phyloP scores from a whole-genome alignment of 495 filamentous ascomycete species.

The Penicillium cosmopolitanum region DNA sequence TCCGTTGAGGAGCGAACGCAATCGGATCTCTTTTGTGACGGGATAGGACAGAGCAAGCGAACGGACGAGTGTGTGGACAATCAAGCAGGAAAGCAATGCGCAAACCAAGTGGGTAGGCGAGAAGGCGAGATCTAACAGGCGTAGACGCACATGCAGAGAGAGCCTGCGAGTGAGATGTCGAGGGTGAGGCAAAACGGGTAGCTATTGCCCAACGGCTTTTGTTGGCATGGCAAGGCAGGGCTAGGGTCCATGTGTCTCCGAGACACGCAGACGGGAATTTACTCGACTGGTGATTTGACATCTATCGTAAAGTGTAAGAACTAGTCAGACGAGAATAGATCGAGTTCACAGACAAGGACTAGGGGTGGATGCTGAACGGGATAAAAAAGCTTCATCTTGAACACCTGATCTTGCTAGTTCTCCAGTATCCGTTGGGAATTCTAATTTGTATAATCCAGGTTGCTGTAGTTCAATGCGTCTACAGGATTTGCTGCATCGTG shows the following conservation, averaged over 20 bases:
- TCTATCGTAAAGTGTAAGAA: neutral
- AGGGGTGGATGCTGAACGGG: neutral
- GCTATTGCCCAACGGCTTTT: conserved; percentile 7
- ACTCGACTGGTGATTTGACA: conserved; percentile 1
- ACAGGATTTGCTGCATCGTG: conserved; percentile 9
- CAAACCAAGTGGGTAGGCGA: conserved; percentile 18
- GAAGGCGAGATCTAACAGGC: neutral
- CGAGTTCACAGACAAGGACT: neutral
- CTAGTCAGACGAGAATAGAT: conserved; percentile 7
- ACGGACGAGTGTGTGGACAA: conserved; percentile 21
- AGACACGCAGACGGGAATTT: conserved; percentile 12
- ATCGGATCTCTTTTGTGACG: conserved; percentile 21
- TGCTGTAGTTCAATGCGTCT: conserved; percentile 13
- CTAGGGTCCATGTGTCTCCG: conserved; percentile 5
- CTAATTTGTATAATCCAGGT: conserved; percentile 3
- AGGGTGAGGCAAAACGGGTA: neutral
- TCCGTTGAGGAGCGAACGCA: conserved; percentile 19
- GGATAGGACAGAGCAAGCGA: conserved; percentile 28
- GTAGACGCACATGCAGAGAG: neutral
- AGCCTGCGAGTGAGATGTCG: neutral
- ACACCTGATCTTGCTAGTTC: neutral
- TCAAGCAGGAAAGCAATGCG: conserved; percentile 20
- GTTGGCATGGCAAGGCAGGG: conserved; percentile 11
- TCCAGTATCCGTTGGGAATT: neutral
- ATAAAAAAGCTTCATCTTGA: neutral